Conservation (phyloP, 768 basidiomycete species). For the Crucibulum laeve region DNA sequence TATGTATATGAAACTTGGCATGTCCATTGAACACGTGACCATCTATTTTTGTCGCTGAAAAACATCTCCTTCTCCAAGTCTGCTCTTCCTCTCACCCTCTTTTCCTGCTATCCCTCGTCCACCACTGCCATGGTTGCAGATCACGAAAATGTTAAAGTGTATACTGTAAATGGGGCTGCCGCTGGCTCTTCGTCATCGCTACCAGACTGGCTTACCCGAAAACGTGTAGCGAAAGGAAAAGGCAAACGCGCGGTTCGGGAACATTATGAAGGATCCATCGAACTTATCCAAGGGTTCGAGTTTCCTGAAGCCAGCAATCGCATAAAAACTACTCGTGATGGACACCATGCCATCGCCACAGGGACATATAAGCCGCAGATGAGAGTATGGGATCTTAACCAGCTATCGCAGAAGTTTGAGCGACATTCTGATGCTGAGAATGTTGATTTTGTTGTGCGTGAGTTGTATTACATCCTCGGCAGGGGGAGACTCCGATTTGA, state of each 20-base stretch:
- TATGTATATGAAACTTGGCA: too few relatives aligned
- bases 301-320: constrained; percentile 96
- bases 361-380: constrained; percentile 98
- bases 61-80: too few relatives aligned
- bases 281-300: constrained; percentile 93
- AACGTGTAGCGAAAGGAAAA: constrained; percentile 60
- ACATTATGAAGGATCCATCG: constrained; percentile 79
- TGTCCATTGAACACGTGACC: too few relatives aligned
- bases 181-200: constrained; percentile 85
- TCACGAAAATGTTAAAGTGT: constrained; percentile 61
- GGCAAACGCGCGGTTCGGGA: constrained; percentile 66
- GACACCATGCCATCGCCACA: constrained; percentile 89
- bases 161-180: constrained; percentile 92
- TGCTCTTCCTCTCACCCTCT: too few relatives aligned
- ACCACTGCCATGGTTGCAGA: constrained; percentile 23
- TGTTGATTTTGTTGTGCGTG: constrained; percentile 94
- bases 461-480: constrained; percentile 26
- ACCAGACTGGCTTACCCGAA: constrained; percentile 89
- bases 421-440: constrained; percentile 95
- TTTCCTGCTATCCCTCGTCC: too few relatives aligned
- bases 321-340: constrained; percentile 87
- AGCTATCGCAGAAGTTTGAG: constrained; percentile 92
- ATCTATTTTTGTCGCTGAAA: too few relatives aligned
- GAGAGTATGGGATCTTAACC: constrained; percentile 91
- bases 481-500: background rate